These are phyloP conservation scores for Sphaerulina populicola DNA, from an alignment of 2,329 filamentous ascomycete species.

Conservation along the genomic window DNA sequence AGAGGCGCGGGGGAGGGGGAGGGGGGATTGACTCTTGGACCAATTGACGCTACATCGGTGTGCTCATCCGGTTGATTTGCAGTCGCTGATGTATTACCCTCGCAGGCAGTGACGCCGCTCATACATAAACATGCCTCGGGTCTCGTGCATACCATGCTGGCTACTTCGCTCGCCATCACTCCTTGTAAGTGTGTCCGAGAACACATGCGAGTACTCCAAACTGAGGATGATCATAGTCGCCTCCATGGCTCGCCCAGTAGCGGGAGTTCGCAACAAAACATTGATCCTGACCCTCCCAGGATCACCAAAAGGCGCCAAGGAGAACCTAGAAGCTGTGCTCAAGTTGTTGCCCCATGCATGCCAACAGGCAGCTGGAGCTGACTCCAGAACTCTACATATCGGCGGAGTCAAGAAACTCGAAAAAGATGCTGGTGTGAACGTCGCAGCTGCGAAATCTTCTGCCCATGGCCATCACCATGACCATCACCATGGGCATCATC, in stretches of 20 bases:
- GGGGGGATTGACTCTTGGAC: background rate
- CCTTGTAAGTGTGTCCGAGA: slow-evolving; percentile 58
- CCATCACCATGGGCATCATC: slow-evolving; percentile 42
- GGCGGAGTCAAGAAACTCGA: slow-evolving; percentile 80
- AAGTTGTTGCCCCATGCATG: slow-evolving; percentile 96
- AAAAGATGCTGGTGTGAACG: slow-evolving; percentile 57
- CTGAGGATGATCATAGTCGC: slow-evolving; percentile 55
- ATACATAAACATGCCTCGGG: slow-evolving; percentile 81
- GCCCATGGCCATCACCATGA: slow-evolving; percentile 24
- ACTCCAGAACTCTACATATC: slow-evolving; percentile 70
- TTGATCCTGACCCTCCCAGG: slow-evolving; percentile 85
- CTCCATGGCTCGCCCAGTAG: slow-evolving; percentile 90
- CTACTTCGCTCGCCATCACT: slow-evolving; percentile 73
- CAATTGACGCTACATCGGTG: background rate
- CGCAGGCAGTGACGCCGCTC: slow-evolving; percentile 65
- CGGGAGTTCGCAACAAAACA: slow-evolving; percentile 72
- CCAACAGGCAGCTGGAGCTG: slow-evolving; percentile 70
- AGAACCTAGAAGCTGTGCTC: slow-evolving; percentile 82
- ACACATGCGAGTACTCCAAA: slow-evolving; percentile 4
- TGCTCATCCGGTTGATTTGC: background rate
- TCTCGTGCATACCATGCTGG: slow-evolving; percentile 89
- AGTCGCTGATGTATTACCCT: background rate
- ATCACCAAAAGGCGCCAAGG: slow-evolving; percentile 87
- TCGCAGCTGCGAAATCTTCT: slow-evolving; percentile 22
- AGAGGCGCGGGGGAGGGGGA: no score